Conservation (phyloP, 2,329 filamentous ascomycete species). For the Fusarium subglutinans region DNA sequence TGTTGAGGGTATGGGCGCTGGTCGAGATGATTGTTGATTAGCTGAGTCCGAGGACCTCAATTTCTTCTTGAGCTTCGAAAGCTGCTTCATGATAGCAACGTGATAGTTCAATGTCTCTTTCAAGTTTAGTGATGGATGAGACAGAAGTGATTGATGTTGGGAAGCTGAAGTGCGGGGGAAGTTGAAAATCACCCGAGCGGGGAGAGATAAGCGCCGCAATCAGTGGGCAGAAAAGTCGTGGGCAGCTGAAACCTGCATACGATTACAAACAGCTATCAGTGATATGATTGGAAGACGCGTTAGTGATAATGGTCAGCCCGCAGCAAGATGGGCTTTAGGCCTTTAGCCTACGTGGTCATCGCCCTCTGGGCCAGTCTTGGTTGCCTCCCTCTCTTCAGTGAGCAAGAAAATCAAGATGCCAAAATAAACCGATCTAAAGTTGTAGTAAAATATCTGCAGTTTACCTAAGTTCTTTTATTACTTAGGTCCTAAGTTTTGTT, state of each 20-base stretch:
- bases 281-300: neutral
- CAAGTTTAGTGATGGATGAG: accelerated
- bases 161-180: neutral
- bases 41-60: neutral
- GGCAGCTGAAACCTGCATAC: neutral
- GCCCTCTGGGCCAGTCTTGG: too few relatives aligned
- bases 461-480: too few relatives aligned
- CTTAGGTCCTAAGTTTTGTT: too few relatives aligned
- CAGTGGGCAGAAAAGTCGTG: accelerated
- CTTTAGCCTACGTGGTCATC: accelerated
- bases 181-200: neutral
- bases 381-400: too few relatives aligned
- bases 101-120: accelerated
- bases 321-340: too few relatives aligned
- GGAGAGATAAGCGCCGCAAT: neutral
- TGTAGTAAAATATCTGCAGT: too few relatives aligned
- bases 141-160: accelerated
- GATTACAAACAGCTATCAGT: accelerated
- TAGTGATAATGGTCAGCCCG: neutral
- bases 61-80: neutral
- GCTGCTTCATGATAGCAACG: accelerated
- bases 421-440: too few relatives aligned
- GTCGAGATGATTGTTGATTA: accelerated
- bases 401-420: too few relatives aligned
- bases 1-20: neutral